Percentiles rank a stretch among this genome's conserved stretches.
Conservation (phyloP, 306 rosid species). For the Cicer pinnatifidum region DNA sequence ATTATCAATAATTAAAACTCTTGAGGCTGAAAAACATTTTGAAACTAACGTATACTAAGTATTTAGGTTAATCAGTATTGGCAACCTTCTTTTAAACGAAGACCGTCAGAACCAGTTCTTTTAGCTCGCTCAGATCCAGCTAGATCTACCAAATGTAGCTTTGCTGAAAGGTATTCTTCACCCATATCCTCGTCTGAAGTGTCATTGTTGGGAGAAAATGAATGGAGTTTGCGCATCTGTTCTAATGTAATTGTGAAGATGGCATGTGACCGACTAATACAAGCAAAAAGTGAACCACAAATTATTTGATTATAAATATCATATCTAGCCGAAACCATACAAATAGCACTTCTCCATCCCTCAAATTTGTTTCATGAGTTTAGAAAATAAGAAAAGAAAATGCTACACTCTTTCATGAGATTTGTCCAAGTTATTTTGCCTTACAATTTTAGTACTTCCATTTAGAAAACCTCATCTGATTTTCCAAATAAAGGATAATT, state of each 20-base stretch:
- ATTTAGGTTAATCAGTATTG: constrained; percentile 30
- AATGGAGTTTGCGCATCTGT: constrained; percentile 75
- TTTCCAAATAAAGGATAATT: constrained; percentile 27
- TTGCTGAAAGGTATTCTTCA: constrained; percentile 82
- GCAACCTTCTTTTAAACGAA: constrained; percentile 80
- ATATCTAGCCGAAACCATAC: constrained; percentile 33
- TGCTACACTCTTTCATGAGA: constrained; percentile 13
- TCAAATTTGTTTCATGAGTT: constrained; percentile 36
- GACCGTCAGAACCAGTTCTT: constrained; percentile 79
- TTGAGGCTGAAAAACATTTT: constrained; percentile 6
- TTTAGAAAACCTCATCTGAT: constrained; percentile 27
- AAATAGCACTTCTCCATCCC: constrained; percentile 30
- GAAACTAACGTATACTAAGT: constrained; percentile 31
- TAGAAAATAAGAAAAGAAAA: constrained; percentile 42
- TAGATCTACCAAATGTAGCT: constrained; percentile 87
- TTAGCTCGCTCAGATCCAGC: constrained; percentile 94
- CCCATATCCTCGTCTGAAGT: constrained; percentile 76
- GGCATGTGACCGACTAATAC: constrained; percentile 85
- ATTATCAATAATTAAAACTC: constrained; percentile 28
- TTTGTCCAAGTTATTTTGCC: constrained; percentile 4
- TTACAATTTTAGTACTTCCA: constrained; percentile 25
- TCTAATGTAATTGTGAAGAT: constrained; percentile 85
- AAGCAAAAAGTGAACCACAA: constrained; percentile 45
- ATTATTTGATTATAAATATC: constrained; percentile 45
- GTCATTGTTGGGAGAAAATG: constrained; percentile 61